Percentiles rank a stretch among this genome's conserved stretches.
These are phyloP conservation scores for Fusarium siculi DNA, from an alignment of 2,329 filamentous ascomycete genomes.

Conservation along the genomic window DNA sequence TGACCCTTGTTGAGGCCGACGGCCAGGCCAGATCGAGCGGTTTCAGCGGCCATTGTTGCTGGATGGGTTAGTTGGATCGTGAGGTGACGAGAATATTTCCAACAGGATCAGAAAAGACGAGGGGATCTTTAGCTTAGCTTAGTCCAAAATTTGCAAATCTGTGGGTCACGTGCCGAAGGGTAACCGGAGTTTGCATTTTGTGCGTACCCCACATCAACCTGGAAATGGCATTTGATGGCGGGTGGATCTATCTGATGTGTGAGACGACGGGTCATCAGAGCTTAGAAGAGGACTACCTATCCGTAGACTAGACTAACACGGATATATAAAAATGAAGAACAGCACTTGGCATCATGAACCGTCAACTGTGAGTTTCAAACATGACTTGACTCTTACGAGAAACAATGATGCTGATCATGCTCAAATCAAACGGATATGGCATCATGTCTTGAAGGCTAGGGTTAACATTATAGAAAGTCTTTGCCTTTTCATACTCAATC, in stretches of 20 bases:
- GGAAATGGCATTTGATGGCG: background rate
- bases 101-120: conserved; percentile 19
- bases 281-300: background rate
- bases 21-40: conserved; percentile 68
- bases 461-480: background rate
- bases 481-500: background rate
- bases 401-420: background rate
- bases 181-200: conserved; percentile 20
- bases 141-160: conserved; percentile 9
- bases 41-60: conserved; percentile 69
- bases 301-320: background rate
- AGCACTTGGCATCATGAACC: background rate
- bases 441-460: background rate
- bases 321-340: background rate
- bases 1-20: conserved; percentile 72
- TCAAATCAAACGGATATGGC: background rate
- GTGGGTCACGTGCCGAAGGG: conserved; percentile 47
- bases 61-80: conserved; percentile 47
- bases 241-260: background rate
- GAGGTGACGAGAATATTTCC: conserved; percentile 41
- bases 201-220: background rate
- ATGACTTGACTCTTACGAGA: background rate
- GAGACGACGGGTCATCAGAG: background rate
- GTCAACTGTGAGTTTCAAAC: background rate
- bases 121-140: conserved; percentile 4